Evolutionary conservation across 495 filamentous ascomycete genomes (phyloP), one percentile per base, ranked within the genome.

Genomic region (Zalerion maritima): DNA sequence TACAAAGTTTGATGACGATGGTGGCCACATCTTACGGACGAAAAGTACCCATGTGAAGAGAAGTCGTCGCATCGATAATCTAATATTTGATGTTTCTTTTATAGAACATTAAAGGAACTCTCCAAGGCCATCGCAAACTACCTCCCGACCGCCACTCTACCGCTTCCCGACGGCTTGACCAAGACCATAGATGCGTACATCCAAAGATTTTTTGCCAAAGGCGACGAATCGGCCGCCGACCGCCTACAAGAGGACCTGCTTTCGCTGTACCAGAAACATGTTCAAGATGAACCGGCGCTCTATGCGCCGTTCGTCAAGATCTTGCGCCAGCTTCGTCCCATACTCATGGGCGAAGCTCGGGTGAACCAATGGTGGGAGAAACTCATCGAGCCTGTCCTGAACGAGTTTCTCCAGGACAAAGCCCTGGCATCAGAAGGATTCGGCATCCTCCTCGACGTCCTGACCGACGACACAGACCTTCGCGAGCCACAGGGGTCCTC

Each of bases 181-280:
- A 46, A 56, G 18, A 53, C 69, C 13, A 67, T 84, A 18, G 52
- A 71, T 23, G 52, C 52, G 19, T 82, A 77, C 50, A 55, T 80
- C 15, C 63, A 69, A 20, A 69, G 64, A 37, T 67, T 75, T 41
- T 39, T 44, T 24, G 40, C 57, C 12, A 57, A 58, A 27, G 57
- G 63, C 28, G 75, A 78, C 30, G 73, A 76, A 19, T 49, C 57
- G 24, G 64, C 69, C 16, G 58, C 64, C 7, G 66, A 76, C 25
- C 65, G 69, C 17, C 52, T 81, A 29, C 72, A 78, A 26, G 73
- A 79, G 6, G 77, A 81, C 34, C 55, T 84, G 3, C 53, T 75
- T 13, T 50, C 50, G 11, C 49, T 81, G 26, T 76, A 71, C 46
- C 54, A 69, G 30, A 65, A 61, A 40, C 54, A 57, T 22, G 64